Conservation (phyloP, 306 rosid species). For the Ceratonia siliqua region DNA sequence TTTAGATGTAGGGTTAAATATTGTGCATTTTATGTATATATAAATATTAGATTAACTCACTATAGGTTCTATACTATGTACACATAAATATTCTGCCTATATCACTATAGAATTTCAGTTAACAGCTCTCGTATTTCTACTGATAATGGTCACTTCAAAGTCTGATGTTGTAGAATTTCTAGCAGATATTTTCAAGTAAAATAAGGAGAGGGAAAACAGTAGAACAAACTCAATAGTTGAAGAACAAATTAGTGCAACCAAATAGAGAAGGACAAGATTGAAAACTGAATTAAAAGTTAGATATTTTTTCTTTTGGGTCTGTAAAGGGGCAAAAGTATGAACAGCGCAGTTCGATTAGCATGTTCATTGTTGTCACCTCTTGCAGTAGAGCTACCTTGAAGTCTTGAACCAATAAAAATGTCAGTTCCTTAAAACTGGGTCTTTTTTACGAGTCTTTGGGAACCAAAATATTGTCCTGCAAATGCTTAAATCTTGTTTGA, state of each 20-base stretch:
- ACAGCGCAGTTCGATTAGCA: background rate
- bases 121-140: background rate
- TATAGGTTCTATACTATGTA: background rate
- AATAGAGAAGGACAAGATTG: conserved; percentile 14
- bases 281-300: background rate
- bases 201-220: background rate
- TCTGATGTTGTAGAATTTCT: background rate
- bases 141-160: background rate
- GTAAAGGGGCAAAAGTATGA: background rate
- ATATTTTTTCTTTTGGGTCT: background rate
- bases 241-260: background rate
- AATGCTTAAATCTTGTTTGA: background rate
- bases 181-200: background rate
- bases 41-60: background rate
- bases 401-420: background rate
- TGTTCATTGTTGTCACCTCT: background rate
- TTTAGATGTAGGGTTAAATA: background rate
- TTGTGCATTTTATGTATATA: background rate
- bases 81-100: too few species aligned
- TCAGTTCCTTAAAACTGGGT: background rate
- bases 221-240: background rate
- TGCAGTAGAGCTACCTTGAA: background rate
- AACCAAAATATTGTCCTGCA: background rate
- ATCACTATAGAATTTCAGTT: background rate
- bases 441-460: background rate